Conservation (phyloP, 1,139 yeast species). For the Scheffersomyces parashehatae region DNA sequence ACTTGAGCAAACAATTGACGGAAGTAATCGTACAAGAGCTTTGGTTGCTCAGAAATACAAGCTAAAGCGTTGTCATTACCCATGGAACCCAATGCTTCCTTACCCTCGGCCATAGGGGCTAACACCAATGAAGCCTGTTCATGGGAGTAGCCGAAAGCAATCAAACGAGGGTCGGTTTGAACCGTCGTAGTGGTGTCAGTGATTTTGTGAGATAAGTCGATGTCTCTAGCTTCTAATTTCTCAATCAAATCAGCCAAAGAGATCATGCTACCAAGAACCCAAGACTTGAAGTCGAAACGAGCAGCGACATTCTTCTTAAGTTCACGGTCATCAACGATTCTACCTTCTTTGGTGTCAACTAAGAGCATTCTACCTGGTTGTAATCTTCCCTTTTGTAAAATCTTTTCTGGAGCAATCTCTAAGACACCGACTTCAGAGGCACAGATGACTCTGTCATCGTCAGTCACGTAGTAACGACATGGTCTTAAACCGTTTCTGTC, state of each 20-base stretch:
- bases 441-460: conserved; percentile 93
- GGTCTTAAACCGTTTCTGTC: conserved; percentile 98
- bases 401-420: conserved; percentile 79
- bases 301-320: conserved; percentile 80
- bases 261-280: conserved; percentile 87
- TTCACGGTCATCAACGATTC: conserved; percentile 90
- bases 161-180: conserved; percentile 79
- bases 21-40: conserved; percentile 87
- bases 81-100: conserved; percentile 97
- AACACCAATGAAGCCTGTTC: conserved; percentile 84
- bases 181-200: conserved; percentile 36
- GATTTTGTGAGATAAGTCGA: conserved; percentile 28
- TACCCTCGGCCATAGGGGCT: conserved; percentile 96
- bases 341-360: conserved; percentile 90
- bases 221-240: conserved; percentile 55
- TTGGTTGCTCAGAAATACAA: conserved; percentile 91
- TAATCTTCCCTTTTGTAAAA: conserved; percentile 88
- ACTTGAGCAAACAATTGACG: conserved; percentile 97
- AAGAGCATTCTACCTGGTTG: conserved; percentile 96
- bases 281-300: conserved; percentile 87
- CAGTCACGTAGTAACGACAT: conserved; percentile 93
- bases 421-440: conserved; percentile 98
- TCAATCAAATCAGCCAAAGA: conserved; percentile 72
- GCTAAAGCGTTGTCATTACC: conserved; percentile 98
- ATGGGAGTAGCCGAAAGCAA: conserved; percentile 88